These are phyloP conservation scores for Quercus mongolica DNA, from an alignment of 306 rosid genomes.

Conservation along the genomic window DNA sequence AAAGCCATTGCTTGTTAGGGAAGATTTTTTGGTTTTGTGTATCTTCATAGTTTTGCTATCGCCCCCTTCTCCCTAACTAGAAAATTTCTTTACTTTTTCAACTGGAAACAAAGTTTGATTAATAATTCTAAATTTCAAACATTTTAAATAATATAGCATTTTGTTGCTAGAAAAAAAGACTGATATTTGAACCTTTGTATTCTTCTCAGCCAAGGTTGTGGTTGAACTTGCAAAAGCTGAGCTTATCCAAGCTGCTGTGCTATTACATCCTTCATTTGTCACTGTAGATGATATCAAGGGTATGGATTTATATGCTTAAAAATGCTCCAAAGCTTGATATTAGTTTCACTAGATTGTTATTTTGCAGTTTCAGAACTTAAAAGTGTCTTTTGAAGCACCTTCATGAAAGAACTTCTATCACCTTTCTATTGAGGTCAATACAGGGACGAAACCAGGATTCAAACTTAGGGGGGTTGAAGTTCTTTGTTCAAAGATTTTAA, in stretches of 20 bases:
- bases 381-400: background rate
- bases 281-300: constrained; percentile 61
- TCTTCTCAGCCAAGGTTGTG: constrained; percentile 62
- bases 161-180: background rate
- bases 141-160: background rate
- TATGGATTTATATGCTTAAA: constrained; percentile 24
- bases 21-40: background rate
- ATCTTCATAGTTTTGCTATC: background rate
- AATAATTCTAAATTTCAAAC: background rate
- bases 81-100: too few species aligned
- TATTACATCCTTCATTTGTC: constrained; percentile 68
- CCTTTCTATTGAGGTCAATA: background rate
- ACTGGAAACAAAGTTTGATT: background rate
- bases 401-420: background rate
- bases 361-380: background rate
- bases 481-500: too few species aligned
- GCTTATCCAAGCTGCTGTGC: constrained; percentile 53
- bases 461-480: too few species aligned
- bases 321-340: background rate
- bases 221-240: constrained; percentile 50
- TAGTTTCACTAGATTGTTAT: background rate
- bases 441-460: too few species aligned
- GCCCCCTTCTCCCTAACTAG: too few species aligned
- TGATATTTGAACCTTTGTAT: background rate
- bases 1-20: too few species aligned